phyloP scores from a whole-genome alignment of 352 stramenopile genomes.

The Phytophthora citricola region DNA sequence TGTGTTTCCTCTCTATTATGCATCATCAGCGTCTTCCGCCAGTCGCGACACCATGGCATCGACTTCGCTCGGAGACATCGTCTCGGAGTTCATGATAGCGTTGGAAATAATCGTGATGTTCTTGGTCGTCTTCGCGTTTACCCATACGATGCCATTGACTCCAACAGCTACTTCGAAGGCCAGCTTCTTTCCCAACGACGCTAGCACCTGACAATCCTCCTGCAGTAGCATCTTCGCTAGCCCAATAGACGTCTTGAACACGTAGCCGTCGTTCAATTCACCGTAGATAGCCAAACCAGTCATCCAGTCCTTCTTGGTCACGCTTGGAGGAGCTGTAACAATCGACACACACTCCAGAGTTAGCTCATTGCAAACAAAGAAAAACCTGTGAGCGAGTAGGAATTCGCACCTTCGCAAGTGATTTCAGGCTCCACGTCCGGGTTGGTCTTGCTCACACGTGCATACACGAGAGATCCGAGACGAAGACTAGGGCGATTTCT shows the following conservation, averaged over 20 bases:
- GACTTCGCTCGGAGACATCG: slow-evolving; percentile 79
- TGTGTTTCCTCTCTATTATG: slow-evolving; percentile 38
- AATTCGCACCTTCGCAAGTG: slow-evolving; percentile 90
- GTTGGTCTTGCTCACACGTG: slow-evolving; percentile 90
- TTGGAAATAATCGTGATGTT: slow-evolving; percentile 90
- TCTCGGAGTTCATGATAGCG: slow-evolving; percentile 90
- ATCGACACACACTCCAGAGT: not conserved
- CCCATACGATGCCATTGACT: slow-evolving; percentile 96
- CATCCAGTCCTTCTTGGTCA: slow-evolving; percentile 98
- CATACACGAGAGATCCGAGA: slow-evolving; percentile 95
- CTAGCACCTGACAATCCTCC: slow-evolving; percentile 84
- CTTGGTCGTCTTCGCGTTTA: slow-evolving; percentile 90
- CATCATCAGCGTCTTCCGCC: slow-evolving; percentile 58
- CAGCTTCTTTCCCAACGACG: slow-evolving; percentile 80
- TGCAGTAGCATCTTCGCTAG: slow-evolving; percentile 78
- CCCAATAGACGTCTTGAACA: slow-evolving; percentile 86
- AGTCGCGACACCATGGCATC: slow-evolving; percentile 84
- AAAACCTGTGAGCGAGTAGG: not conserved
- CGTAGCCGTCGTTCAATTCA: slow-evolving; percentile 93
- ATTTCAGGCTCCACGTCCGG: slow-evolving; percentile 94
- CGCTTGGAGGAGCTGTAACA: slow-evolving; percentile 71
- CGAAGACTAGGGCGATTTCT: slow-evolving; percentile 95
- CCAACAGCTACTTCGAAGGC: slow-evolving; percentile 97
- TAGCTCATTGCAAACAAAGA: slow-evolving; percentile 13
- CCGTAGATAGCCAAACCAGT: slow-evolving; percentile 97